Base-by-base conservation (phyloP, 805 yeast species). In the Saccharomycopsis vini region DNA sequence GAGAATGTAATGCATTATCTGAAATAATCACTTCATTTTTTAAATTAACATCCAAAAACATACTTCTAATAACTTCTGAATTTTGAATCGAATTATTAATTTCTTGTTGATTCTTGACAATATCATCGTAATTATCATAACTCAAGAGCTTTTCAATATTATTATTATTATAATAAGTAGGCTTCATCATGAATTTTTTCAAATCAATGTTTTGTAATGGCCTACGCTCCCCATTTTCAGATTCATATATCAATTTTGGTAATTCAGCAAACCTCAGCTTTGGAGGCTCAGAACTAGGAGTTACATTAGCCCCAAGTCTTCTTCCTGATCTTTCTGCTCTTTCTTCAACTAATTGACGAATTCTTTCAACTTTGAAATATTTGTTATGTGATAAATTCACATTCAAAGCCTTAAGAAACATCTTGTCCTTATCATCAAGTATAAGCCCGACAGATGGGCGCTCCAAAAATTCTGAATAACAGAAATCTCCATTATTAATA, bases 11-110 rank as follows among this genome's bases (percentile, higher is more conserved):
- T 9, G 22, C 5, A 16, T 19, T 19, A 35, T 12, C 13, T 6
- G 34, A 23, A 20, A 39, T 20, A 18, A 32, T 9, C 3, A 39
- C 35, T 39, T 39, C 36, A 32, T 39, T 32, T 21, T 39, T 23
- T 19, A 19, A 5, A 22, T 30, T 39, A 7, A 30, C 30, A 7
- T 39, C 24, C 36, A 39, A 31, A 24, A 39, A 28, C 21, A 29
- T 3, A 15, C 23, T 24, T 39, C 42, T 30, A 15, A 39, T 28
- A 21, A 30, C 21, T 4, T 39, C 42, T 13, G 36, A 32, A 32
- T 32, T 32, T 32, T 32, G 9, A 10, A n/a, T n/a, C n/a, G n/a
- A n/a, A n/a, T n/a, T n/a, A n/a, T n/a, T n/a, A n/a, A n/a, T n/a
- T n/a, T n/a, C n/a, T n/a, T n/a, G n/a, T n/a, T n/a, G n/a, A n/a